Conservation (phyloP, 495 filamentous ascomycete genomes). For the Neurospora pannonica region DNA sequence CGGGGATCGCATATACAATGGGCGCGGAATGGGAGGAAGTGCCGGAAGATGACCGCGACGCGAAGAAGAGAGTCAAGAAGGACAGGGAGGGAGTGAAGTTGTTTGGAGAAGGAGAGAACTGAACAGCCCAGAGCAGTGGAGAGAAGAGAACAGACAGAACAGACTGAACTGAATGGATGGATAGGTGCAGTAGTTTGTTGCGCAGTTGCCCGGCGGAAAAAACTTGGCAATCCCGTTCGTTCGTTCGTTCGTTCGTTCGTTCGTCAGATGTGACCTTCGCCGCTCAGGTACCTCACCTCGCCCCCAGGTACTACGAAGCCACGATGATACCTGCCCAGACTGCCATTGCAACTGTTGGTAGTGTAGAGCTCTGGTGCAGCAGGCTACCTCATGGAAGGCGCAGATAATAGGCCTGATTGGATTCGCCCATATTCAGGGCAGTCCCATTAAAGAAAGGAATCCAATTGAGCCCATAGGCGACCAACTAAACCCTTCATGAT, state of each 20-base stretch:
- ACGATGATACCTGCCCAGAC: neutral
- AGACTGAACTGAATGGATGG: neutral
- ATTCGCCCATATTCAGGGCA: neutral
- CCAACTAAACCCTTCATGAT: neutral
- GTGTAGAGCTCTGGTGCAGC: neutral
- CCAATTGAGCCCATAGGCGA: neutral
- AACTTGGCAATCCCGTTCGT: neutral
- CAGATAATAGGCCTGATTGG: neutral
- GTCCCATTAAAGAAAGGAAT: neutral
- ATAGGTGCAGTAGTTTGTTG: neutral
- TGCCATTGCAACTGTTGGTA: neutral
- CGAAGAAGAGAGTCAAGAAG: neutral
- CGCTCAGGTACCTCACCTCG: neutral
- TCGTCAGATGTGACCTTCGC: neutral
- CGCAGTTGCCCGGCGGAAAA: neutral
- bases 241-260: neutral
- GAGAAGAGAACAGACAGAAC: neutral
- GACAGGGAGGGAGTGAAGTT: neutral
- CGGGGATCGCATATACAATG: neutral
- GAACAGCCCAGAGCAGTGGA: neutral
- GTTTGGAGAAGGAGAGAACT: neutral
- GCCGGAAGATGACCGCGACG: neutral
- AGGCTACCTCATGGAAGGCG: neutral
- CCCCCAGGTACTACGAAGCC: neutral
- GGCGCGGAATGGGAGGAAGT: neutral